Conservation (phyloP, 2,329 filamentous ascomycete species). For the Calonectria ilicicola region DNA sequence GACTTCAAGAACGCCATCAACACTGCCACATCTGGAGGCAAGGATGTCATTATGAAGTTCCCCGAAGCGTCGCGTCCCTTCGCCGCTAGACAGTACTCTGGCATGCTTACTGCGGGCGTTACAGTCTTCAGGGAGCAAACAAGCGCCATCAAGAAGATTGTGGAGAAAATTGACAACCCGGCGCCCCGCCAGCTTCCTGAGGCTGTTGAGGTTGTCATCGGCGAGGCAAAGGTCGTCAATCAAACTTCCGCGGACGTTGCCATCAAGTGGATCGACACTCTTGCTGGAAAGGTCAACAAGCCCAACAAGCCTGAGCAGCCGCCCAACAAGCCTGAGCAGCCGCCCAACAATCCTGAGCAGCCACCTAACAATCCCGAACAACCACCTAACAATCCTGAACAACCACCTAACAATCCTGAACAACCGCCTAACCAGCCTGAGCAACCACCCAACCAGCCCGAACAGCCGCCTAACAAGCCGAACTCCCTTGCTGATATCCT, state of each 20-base stretch:
- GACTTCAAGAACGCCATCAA: background rate
- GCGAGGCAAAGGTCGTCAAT: background rate
- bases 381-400: no score
- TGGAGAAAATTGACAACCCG: background rate
- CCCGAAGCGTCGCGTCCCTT: background rate
- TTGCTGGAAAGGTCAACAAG: background rate
- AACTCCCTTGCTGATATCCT: no score
- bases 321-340: no score
- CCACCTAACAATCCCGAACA: no score
- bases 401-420: no score
- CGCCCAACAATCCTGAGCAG: no score
- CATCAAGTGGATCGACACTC: background rate
- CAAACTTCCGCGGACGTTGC: background rate
- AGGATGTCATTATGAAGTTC: background rate
- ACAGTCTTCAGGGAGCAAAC: background rate
- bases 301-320: no score
- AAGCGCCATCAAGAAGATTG: background rate
- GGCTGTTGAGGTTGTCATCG: background rate
- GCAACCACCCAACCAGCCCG: no score
- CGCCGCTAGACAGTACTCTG: background rate
- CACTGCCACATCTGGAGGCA: background rate
- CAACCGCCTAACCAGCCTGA: no score
- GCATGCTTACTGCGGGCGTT: background rate
- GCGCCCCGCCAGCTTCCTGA: background rate
- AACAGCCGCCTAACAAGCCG: background rate